Evolutionary conservation across 192 early-diverging fungal species (phyloP), one percentile per base, ranked within the genome.

Genomic region (Rhizophagus clarus): DNA sequence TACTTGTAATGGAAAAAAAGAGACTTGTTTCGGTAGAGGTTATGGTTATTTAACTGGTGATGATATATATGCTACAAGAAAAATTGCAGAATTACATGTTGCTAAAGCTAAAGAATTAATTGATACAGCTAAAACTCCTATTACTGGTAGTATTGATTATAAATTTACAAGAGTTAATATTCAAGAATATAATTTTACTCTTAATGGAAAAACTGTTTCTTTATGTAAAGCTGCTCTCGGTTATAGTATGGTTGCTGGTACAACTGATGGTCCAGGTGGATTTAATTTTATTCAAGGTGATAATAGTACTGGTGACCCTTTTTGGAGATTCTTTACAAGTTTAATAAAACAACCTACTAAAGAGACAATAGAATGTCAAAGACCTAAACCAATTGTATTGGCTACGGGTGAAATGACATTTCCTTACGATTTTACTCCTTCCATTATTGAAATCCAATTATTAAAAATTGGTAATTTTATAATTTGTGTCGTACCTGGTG

Each of bases 321-420:
- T 83, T 69, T 83, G 76, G 84, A 81, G 82, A 61, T 67, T 84
- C 47, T 26, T 83, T 34, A 24, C 14, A 15, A 0, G 83, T 34
- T 2, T 82, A 87, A 22, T 79, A 78, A 32, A 20, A 82, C 5
- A 67, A 22, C 64, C 64, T 26, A 31, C 64, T 8, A 17, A 26
- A 15, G 81, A 84, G 40, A 84, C 87, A 26, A 61, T 79, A 28
- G 51, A 67, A 12, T 92, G 91, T 77, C 91, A 92, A 45, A 67
- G 40, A 40, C 90, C 90, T 24, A 92, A 92, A 77, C 79, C 79
- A 0, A 87, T 92, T 32, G 69, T 92, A 31, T 71, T 92, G 14
- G 87, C 88, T 40, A 92, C 91, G 2, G 91, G 91, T 22, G 87
- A 90, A 45, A 86, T 86, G 67, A 60, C 17, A 7, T 72, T 80